phyloP scores from a whole-genome alignment of 2,329 filamentous ascomycete genomes.

The Tolypocladium amazonense region DNA sequence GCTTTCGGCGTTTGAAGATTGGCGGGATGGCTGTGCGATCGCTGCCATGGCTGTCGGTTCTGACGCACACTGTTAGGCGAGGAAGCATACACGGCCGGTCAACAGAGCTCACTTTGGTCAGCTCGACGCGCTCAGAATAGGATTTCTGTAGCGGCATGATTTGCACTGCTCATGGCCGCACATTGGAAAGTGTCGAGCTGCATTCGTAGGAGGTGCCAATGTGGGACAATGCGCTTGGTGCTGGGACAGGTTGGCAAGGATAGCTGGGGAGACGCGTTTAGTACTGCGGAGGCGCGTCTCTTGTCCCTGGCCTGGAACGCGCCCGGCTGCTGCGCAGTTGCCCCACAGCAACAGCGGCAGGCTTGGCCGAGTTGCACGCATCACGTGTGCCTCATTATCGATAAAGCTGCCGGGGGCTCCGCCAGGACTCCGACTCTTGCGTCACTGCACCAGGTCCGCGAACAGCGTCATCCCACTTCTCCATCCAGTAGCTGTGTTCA shows the following conservation, averaged over 20 bases:
- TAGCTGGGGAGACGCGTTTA: not conserved
- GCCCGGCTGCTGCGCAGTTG: not conserved
- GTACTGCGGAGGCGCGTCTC: not conserved
- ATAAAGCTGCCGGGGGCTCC: no score
- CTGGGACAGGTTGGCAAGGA: not conserved
- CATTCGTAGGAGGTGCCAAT: conserved; percentile 1
- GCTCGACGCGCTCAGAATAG: conserved; percentile 24
- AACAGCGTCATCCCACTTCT: not conserved
- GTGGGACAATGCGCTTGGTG: not conserved
- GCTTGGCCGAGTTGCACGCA: no score
- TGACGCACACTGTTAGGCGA: conserved; percentile 9
- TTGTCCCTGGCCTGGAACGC: not conserved
- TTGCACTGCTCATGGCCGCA: conserved; percentile 5
- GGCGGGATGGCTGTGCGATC: conserved; percentile 40
- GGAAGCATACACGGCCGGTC: conserved; percentile 4
- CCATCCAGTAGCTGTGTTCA: no score
- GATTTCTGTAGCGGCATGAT: conserved; percentile 30
- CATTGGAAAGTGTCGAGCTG: conserved; percentile 7
- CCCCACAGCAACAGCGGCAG: not conserved
- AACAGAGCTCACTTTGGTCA: conserved; percentile 18
- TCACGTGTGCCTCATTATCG: no score
- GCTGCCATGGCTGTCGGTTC: conserved; percentile 38
- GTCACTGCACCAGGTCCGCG: not conserved
- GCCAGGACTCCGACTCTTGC: no score
- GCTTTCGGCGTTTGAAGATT: conserved; percentile 22